Evolutionary conservation across 208 protist species (phyloP).

Genomic region (Leishmania turanica): DNA sequence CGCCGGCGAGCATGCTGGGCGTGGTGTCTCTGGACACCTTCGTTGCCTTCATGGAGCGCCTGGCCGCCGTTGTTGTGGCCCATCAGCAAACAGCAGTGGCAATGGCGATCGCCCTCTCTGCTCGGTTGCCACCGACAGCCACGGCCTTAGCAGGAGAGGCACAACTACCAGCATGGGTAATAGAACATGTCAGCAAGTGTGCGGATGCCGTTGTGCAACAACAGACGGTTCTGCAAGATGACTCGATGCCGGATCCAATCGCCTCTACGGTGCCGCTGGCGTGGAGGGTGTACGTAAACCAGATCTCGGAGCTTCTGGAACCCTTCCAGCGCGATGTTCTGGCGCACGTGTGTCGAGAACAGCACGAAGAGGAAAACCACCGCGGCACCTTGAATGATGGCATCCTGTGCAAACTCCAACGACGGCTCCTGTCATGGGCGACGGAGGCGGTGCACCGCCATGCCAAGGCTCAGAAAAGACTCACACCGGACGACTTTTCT

Average conservation of each 20-base stretch:
- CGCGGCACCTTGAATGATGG: neutral
- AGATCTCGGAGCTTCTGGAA: conserved; percentile 2
- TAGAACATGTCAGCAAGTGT: conserved; percentile 2
- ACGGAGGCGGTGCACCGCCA: neutral
- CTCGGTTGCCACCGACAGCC: conserved; percentile 3
- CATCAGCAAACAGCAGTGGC: conserved; percentile 13
- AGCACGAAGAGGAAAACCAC: neutral
- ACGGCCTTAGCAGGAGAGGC: neutral
- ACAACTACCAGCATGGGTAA: conserved; percentile 3
- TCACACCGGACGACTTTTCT: neutral
- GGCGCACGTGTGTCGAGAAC: neutral
- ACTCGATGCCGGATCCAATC: neutral
- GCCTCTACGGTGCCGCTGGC: conserved; percentile 3
- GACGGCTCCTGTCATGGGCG: conserved; percentile 7
- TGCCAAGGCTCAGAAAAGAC: neutral
- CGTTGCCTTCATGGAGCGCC: conserved; percentile 19
- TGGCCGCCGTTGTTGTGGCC: conserved; percentile 1
- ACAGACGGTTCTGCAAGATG: neutral
- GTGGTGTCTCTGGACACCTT: conserved; percentile 23
- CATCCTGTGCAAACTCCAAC: neutral
- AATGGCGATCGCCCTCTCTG: conserved; percentile 23
- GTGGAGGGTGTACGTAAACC: conserved; percentile 4
- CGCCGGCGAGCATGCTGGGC: too few species aligned
- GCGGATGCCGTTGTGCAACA: neutral
- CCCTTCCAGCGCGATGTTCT: conserved; percentile 7